phyloP scores from a whole-genome alignment of 805 yeast genomes.

The Debaryomyces maramus region DNA sequence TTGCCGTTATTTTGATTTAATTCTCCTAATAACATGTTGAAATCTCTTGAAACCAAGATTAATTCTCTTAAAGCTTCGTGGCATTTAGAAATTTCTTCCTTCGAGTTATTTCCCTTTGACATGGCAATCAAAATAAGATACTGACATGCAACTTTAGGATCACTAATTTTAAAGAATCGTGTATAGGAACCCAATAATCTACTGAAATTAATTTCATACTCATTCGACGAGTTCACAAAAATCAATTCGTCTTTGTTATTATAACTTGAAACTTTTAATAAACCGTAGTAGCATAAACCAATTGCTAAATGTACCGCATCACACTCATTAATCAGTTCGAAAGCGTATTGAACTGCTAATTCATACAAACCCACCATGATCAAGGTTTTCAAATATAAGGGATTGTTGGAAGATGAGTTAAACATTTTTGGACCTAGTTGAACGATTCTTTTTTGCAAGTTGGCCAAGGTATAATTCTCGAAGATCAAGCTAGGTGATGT shows the following conservation, averaged over 20 bases:
- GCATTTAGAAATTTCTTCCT: constrained; percentile 54
- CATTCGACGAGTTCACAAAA: constrained; percentile 29
- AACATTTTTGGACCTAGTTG: constrained; percentile 75
- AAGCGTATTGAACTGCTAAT: constrained; percentile 66
- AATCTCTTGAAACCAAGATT: constrained; percentile 83
- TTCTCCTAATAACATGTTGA: constrained; percentile 79
- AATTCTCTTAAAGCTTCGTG: constrained; percentile 83
- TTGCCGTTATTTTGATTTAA: constrained; percentile 67
- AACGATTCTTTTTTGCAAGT: constrained; percentile 69
- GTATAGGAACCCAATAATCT: constrained; percentile 78
- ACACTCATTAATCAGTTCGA: constrained; percentile 62
- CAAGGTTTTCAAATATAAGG: constrained; percentile 72
- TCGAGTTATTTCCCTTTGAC: constrained; percentile 32
- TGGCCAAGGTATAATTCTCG: constrained; percentile 70
- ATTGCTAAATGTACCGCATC: constrained; percentile 91
- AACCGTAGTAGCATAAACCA: constrained; percentile 70
- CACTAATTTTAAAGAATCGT: constrained; percentile 76
- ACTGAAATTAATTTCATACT: constrained; percentile 50
- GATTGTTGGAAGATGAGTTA: constrained; percentile 61
- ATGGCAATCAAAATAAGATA: constrained; percentile 73
- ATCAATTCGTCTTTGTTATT: constrained; percentile 36
- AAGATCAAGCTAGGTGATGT: constrained; percentile 51
- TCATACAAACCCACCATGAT: constrained; percentile 80
- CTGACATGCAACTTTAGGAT: constrained; percentile 91
- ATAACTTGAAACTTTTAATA: constrained; percentile 51